Percentiles rank a stretch among this genome's conserved stretches.
Conservation (phyloP, 2,329 filamentous ascomycete genomes). For the Scopulariopsis brevicaulis region DNA sequence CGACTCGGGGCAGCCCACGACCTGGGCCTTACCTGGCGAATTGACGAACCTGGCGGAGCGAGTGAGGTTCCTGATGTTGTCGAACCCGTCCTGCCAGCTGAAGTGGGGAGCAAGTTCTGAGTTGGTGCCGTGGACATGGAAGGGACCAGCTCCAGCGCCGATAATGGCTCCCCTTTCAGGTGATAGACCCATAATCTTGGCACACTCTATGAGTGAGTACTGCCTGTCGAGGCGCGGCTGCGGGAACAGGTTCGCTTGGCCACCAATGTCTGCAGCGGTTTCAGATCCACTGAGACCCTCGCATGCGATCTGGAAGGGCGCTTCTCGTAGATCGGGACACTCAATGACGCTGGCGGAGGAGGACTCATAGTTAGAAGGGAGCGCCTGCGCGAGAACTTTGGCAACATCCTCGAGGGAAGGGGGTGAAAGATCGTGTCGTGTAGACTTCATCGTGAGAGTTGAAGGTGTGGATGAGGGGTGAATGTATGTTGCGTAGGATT, state of each 20-base stretch:
- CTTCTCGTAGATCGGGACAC: constrained; percentile 22
- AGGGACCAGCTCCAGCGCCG: constrained; percentile 29
- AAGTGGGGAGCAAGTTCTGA: constrained; percentile 27
- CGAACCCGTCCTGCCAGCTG: constrained; percentile 14
- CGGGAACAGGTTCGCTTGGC: constrained; percentile 26
- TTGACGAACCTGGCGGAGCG: constrained; percentile 14
- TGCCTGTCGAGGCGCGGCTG: constrained; percentile 18
- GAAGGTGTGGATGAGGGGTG: too few relatives aligned
- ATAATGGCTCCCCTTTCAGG: constrained; percentile 18
- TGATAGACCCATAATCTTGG: constrained; percentile 22
- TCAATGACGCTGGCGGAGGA: constrained; percentile 12
- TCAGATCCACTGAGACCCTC: constrained; percentile 25
- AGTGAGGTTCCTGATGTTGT: constrained; percentile 14
- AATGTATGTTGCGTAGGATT: too few relatives aligned
- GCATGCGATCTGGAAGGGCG: constrained; percentile 24
- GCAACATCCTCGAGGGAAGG: constrained; percentile 14
- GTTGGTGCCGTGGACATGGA: constrained; percentile 27
- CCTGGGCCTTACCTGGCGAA: constrained; percentile 9
- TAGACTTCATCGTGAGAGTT: too few relatives aligned
- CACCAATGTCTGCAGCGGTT: constrained; percentile 30
- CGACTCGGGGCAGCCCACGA: constrained; percentile 13
- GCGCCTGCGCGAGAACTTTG: constrained; percentile 7
- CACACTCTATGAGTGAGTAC: constrained; percentile 19
- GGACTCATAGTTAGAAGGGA: constrained; percentile 13
- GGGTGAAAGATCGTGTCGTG: too few relatives aligned